Percentiles rank a stretch among this genome's conserved stretches.
Conservation (phyloP, 202 grass and related monocot species). For the Setaria italica region DNA sequence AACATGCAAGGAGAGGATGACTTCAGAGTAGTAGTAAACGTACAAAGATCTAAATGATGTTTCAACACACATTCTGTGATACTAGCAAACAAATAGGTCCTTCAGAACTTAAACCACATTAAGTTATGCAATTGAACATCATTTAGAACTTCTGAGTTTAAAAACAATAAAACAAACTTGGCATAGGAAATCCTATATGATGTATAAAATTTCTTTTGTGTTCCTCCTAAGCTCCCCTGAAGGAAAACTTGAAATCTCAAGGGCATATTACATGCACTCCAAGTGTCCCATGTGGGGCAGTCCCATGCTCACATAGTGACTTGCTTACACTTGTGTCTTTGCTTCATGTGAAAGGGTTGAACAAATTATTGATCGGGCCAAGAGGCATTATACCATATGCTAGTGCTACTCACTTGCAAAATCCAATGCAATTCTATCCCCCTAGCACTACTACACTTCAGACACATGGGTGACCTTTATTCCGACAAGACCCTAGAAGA, state of each 20-base stretch:
- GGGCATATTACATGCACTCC: neutral
- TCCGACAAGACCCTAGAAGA: neutral
- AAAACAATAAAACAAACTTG: conserved; percentile 11
- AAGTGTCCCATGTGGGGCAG: neutral
- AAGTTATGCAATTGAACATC: neutral
- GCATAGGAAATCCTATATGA: conserved; percentile 9
- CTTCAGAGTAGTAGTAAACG: conserved; percentile 33
- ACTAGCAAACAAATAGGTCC: neutral
- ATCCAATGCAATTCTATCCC: neutral
- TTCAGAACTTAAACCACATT: conserved; percentile 21
- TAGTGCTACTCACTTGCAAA: neutral
- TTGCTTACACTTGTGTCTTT: neutral
- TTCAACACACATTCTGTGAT: conserved; percentile 10
- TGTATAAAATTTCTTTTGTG: neutral
- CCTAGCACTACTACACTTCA: neutral
- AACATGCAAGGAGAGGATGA: conserved; percentile 17
- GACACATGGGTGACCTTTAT: neutral
- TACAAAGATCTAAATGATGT: conserved; percentile 14
- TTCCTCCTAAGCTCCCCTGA: conserved; percentile 7
- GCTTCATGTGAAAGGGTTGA: conserved; percentile 4
- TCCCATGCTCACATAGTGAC: neutral
- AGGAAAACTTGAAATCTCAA: neutral
- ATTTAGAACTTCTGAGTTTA: neutral
- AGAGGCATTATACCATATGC: neutral
- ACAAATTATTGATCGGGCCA: neutral